Base-by-base conservation (phyloP, 2,329 filamentous ascomycete species). In the Paraphaeosphaeria sporulosa region DNA sequence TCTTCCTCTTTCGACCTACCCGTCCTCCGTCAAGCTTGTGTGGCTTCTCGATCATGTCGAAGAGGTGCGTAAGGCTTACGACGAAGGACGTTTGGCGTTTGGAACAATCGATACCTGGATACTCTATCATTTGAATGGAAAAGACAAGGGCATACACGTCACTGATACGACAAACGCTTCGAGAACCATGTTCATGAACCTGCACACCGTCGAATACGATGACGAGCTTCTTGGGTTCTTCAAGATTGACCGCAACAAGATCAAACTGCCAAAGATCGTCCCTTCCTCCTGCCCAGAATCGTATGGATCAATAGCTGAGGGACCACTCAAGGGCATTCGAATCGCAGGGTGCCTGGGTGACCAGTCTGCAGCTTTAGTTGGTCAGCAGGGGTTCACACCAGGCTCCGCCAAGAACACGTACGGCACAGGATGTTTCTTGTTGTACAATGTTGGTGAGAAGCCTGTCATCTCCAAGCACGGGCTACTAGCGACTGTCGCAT, bases 161-260 rank as follows among this genome's bases (percentile, higher is more conserved):
- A 95, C 93, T 0, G 93, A 97, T 76, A 88, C 90, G 50, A 93
- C 91, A 62, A 97, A 97, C 76, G 93, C 93, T 21, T 94, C 91
- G 55, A 85, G 93, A 72, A 97, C 93, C 62, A 96, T 96, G 93
- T 95, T 97, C 78, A 94, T 96, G 90, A 93, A 96, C 79, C 84
- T 97, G 56, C 85, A 88, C 69, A 94, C 89, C 12, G 84, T 93
- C 60, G 78, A 93, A 70, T 97, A 96, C 78, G 92, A 94, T 74
- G 87, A 93, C 58, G 84, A 84, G 43, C 84, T 96, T 27, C 81
- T 96, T 27, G 80, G 87, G 25, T 96, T 96, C 81, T 96, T 96
- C 78, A 87, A 86, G 48, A 85, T 97, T 63, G 89, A 94, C 75
- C 80, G 81, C 57, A 84, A 82, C 57, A 94, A 94, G 76, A 81